Percentiles rank a stretch among this genome's conserved stretches.
Evolutionary conservation across 768 basidiomycete genomes (phyloP).

Genomic region (Lactarius indigo): DNA sequence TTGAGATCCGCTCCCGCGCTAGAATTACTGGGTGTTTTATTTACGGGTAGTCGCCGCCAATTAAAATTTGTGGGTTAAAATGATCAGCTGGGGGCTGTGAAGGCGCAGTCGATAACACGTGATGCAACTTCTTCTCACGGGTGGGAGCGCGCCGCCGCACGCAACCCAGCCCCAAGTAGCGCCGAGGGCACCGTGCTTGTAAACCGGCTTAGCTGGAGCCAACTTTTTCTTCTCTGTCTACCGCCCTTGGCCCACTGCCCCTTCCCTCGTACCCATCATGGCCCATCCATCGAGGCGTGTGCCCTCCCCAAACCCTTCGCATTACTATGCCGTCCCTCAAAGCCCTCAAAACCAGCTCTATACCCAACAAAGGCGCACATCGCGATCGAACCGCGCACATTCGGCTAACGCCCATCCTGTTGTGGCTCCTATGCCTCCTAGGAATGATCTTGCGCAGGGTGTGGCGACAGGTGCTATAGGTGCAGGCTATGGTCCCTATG

Average conservation of each 20-base stretch:
- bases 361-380: slow-evolving; percentile 22
- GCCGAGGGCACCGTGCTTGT: neutral
- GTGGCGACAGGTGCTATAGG: slow-evolving; percentile 82
- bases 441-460: slow-evolving; percentile 63
- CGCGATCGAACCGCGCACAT: slow-evolving; percentile 25
- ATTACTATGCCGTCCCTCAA: slow-evolving; percentile 67
- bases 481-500: slow-evolving; percentile 80
- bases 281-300: slow-evolving; percentile 22
- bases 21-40: neutral
- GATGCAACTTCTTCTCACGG: neutral
- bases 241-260: neutral
- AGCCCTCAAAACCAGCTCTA: slow-evolving; percentile 37
- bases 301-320: slow-evolving; percentile 36
- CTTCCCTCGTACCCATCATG: slow-evolving; percentile 11
- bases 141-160: neutral
- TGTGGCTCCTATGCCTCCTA: slow-evolving; percentile 27
- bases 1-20: neutral
- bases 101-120: neutral
- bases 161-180: neutral
- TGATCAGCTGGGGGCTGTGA: too few species aligned
- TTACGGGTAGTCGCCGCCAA: neutral
- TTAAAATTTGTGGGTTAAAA: neutral
- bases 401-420: slow-evolving; percentile 7
- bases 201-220: neutral
- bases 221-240: neutral